phyloP scores from a whole-genome alignment of 2,329 filamentous ascomycete genomes.

The Cladorrhinum sp. region DNA sequence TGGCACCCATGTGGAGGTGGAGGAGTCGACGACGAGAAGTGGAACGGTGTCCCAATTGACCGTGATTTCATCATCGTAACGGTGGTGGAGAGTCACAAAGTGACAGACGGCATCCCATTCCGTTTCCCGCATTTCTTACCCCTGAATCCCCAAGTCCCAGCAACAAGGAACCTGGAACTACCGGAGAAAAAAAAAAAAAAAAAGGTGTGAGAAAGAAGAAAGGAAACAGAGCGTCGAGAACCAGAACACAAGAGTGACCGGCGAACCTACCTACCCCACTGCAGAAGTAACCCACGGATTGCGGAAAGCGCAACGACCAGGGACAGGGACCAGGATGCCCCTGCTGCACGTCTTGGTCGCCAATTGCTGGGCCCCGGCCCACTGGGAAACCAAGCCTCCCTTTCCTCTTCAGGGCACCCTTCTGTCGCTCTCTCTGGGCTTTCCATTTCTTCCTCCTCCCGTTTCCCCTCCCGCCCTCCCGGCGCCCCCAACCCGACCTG shows the following conservation, averaged over 20 bases:
- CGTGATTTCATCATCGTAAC: not conserved
- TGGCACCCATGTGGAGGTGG: not conserved
- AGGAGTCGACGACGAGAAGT: not conserved
- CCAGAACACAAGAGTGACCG: not conserved
- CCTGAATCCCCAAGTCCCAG: not conserved
- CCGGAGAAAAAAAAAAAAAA: not conserved
- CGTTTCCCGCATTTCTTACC: not conserved
- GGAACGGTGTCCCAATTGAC: not conserved
- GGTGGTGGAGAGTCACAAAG: not conserved
- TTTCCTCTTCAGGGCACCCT: not conserved
- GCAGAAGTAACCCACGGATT: conserved; percentile 16
- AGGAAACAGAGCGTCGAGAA: not conserved
- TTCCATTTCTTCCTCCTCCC: not conserved
- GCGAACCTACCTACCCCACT: conserved; percentile 19
- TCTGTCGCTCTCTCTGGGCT: not conserved
- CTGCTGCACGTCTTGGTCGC: not conserved
- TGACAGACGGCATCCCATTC: too few relatives aligned
- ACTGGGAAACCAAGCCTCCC: conserved; percentile 7
- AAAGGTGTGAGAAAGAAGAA: not conserved
- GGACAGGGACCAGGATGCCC: conserved; percentile 21
- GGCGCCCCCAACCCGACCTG: not conserved
- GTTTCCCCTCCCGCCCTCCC: not conserved
- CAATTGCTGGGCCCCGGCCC: conserved; percentile 12
- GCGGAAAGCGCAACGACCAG: conserved; percentile 20
- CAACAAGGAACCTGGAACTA: not conserved